Percentiles rank a stretch among this genome's conserved stretches.
Evolutionary conservation across 495 filamentous ascomycete genomes (phyloP).

Genomic region (Clavariopsis aquatica): DNA sequence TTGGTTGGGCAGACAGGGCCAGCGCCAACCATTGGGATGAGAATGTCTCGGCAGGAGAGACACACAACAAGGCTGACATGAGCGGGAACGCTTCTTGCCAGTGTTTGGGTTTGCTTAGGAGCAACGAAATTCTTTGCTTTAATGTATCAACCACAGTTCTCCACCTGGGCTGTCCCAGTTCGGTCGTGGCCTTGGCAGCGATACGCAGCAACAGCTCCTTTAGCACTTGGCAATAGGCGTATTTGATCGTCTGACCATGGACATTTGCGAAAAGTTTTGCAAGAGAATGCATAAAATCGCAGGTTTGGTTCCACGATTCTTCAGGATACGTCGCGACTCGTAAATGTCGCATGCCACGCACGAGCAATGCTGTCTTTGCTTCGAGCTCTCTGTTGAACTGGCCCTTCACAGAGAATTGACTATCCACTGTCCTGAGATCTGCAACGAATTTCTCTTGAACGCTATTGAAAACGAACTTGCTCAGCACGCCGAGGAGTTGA

Average conservation of each 20-base stretch:
- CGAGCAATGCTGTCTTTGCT: slow-evolving; percentile 75
- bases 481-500: slow-evolving; percentile 91
- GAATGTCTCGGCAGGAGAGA: slow-evolving; percentile 81
- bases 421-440: slow-evolving; percentile 76
- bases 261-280: slow-evolving; percentile 79
- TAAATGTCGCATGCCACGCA: slow-evolving; percentile 88
- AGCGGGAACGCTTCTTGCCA: slow-evolving; percentile 87
- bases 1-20: slow-evolving; percentile 70
- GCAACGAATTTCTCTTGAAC: slow-evolving; percentile 77
- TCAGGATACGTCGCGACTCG: slow-evolving; percentile 67
- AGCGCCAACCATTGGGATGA: slow-evolving; percentile 81
- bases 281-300: slow-evolving; percentile 79
- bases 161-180: slow-evolving; percentile 80
- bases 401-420: slow-evolving; percentile 67
- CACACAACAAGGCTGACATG: slow-evolving; percentile 80
- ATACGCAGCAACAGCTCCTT: slow-evolving; percentile 86
- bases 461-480: slow-evolving; percentile 80
- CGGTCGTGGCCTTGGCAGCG: slow-evolving; percentile 69
- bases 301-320: slow-evolving; percentile 80
- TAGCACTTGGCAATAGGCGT: slow-evolving; percentile 89
- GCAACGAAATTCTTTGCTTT: slow-evolving; percentile 70
- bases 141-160: slow-evolving; percentile 76
- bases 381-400: slow-evolving; percentile 62
- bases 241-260: slow-evolving; percentile 84
- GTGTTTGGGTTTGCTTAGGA: slow-evolving; percentile 87